Percentiles rank a stretch among this genome's conserved stretches.
Evolutionary conservation across 305 asterid genomes (phyloP).

Genomic region (Caryopteris hybrid): DNA sequence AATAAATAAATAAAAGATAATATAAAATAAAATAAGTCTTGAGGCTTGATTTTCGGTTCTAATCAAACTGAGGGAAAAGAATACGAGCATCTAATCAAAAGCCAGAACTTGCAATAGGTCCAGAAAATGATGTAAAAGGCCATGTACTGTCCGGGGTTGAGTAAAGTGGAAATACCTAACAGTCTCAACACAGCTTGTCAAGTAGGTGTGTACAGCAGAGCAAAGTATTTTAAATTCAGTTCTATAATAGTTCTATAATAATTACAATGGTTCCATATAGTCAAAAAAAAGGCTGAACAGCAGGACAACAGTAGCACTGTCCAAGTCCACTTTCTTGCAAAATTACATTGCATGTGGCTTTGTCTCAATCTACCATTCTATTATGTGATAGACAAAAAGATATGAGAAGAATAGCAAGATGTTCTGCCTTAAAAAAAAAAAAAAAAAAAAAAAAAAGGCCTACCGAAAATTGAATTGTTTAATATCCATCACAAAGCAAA

Average conservation of each 20-base stretch:
- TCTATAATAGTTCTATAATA: not conserved
- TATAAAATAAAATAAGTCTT: too few relatives aligned
- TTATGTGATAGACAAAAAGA: not conserved
- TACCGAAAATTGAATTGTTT: not conserved
- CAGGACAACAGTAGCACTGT: not conserved
- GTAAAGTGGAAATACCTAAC: too few relatives aligned
- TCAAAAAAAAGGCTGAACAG: not conserved
- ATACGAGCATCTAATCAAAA: not conserved
- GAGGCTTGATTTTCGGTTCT: not conserved
- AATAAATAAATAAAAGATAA: not conserved
- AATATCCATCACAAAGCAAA: not conserved
- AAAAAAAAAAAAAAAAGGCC: not conserved
- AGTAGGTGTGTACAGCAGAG: not conserved
- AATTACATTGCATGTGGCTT: not conserved
- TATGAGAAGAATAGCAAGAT: not conserved
- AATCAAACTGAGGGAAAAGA: not conserved
- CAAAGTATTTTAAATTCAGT: not conserved
- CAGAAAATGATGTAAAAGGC: not conserved
- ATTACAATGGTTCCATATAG: not conserved
- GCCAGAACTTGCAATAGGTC: not conserved
- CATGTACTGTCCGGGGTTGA: not conserved
- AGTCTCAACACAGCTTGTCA: constrained; percentile 1
- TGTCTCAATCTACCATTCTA: not conserved
- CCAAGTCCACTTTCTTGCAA: not conserved
- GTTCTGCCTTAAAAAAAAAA: not conserved